Evolutionary conservation across 2,329 filamentous ascomycete genomes (phyloP).

Genomic region (Penicillium verrucosum): DNA sequence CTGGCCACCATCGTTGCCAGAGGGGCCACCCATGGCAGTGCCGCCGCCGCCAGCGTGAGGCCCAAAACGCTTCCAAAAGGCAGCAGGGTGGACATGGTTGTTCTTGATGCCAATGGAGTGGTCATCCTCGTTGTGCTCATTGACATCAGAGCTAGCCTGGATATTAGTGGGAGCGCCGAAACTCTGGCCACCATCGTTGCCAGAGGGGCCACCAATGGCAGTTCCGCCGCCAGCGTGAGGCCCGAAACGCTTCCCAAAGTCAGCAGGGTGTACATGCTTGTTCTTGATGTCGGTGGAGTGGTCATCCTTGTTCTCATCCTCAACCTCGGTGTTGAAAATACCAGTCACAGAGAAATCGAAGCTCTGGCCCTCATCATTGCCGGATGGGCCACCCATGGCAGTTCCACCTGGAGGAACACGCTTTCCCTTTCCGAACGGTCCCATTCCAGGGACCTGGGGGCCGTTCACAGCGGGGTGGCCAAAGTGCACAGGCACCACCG

Average conservation of each 20-base stretch:
- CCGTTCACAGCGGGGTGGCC: not conserved
- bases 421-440: conserved; percentile 19
- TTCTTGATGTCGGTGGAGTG: conserved; percentile 21
- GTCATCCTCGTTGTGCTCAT: conserved; percentile 17
- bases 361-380: conserved; percentile 23
- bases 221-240: conserved; percentile 11
- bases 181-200: conserved; percentile 24
- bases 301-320: conserved; percentile 19
- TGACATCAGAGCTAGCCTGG: conserved; percentile 10
- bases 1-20: conserved; percentile 26
- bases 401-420: conserved; percentile 17
- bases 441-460: conserved; percentile 11
- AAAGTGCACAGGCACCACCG: not conserved
- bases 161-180: conserved; percentile 17
- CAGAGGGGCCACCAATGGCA: conserved; percentile 23
- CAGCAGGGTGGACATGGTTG: conserved; percentile 12
- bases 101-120: conserved; percentile 20
- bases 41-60: conserved; percentile 6
- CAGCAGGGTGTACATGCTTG: conserved; percentile 12
- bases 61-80: conserved; percentile 11
- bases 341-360: conserved; percentile 24
- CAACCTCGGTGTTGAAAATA: conserved; percentile 17
- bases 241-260: conserved; percentile 11
- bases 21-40: conserved; percentile 21
- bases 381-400: conserved; percentile 20